Base-by-base conservation (phyloP, 768 basidiomycete species). In the Suillus paluster region DNA sequence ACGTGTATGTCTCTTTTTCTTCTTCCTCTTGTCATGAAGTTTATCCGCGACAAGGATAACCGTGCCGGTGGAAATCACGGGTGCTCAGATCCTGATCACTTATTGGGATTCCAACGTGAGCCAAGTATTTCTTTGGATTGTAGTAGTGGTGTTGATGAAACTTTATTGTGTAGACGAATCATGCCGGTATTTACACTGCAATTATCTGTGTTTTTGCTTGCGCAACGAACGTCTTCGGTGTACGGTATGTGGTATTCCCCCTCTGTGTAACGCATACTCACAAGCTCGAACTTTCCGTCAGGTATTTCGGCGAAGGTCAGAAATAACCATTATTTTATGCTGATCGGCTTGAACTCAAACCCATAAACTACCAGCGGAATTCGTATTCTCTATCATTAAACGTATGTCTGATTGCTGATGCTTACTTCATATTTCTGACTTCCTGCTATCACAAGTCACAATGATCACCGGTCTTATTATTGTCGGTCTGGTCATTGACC, bases 1-100 rank as follows among this genome's bases (percentile, higher is more conserved):
- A 60, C 19, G 45, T 52, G 64, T 66, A 49, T 60, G 65, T 42
- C 17, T 39, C 8, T 42, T 14, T 12, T 30, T 49, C 14, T 34
- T 44, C n/a, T 15, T 27, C 15, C 14, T 15, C 38, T 9, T 30
- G 33, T 5, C 33, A 56, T 34, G 2, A 30, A 12, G n/a, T 58
- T 39, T 15, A 57, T n/a, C 21, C 21, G 3, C 6, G 9, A 30
- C 23, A 54, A 84, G 83, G n/a, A 86, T 89, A 58, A 81, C 87
- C 1, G 79, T 85, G 0, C 90, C 90, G 10, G 86, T 87, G n/a
- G 91, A 92, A 76, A 81, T 94, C 59, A 86, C 86, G 1, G 91
- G 91, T 2, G 86, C 89, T 10, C 81, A 84, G 15, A 81, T 93
- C 56, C 73, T 94, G 11, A 78, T 93, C 60, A 80, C 83, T 7